Base-by-base conservation (phyloP, 1,284 basidiomycete genomes). In the Ganoderma sinense region DNA sequence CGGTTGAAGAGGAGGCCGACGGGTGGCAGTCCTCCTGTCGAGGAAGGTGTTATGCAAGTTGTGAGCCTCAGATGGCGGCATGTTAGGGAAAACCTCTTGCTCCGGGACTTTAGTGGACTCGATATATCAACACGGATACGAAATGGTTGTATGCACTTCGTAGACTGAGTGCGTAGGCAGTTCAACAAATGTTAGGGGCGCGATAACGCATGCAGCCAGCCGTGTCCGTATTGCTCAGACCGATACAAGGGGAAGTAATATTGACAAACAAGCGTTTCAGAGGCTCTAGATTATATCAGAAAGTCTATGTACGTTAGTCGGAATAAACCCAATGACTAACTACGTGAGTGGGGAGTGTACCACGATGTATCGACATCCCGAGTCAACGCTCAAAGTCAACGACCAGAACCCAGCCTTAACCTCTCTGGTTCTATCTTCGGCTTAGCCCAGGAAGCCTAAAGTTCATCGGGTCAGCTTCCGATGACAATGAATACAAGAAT, bases 371-470 rank as follows among this genome's bases (percentile, higher is more conserved):
- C 10, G 7, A 48, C 45, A 36, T 4, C 33, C 33, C 4, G 33
- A 33, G 59, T 59, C 43, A 29, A 53, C n/a, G 7, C 14, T 33
- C 14, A 41, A 20, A 39, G 33, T 59, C 43, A 65, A 39, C 45
- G 65, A 31, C 65, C 43, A 5, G 65, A 69, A 14, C 62, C 65
- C 10, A 67, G 16, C 51, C 51, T 51, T 14, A 45, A 62, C 53
- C 39, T 68, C n/a, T 71, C 66, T n/a, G 39, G 45, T 39, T 68
- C 13, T 26, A 72, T n/a, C 14, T 51, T 61, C 7, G 77, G 74
- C n/a, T 75, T 72, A 16, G 70, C 68, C 76, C 78, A 79, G 13
- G 69, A 67, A 5, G 77, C 77, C 77, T 78, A 29, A 33, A 36
- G 18, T 10, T 20, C 20, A 23, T 26, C n/a, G 23, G 29, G 20